phyloP scores from a whole-genome alignment of 768 basidiomycete species.

The Gymnopilus junonius region DNA sequence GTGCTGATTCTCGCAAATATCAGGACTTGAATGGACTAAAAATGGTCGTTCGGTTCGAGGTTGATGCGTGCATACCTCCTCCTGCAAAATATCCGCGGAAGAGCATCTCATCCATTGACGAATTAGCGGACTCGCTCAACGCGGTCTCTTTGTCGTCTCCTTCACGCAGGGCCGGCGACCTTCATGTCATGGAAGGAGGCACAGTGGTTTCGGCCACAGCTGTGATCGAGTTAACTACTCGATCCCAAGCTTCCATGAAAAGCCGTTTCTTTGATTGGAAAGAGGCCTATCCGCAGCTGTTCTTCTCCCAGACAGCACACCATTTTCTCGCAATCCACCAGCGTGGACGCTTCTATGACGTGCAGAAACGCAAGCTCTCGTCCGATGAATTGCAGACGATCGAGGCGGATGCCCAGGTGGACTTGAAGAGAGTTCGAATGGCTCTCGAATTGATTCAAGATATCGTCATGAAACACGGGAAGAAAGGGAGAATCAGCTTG shows the following conservation, averaged over 20 bases:
- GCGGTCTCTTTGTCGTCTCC: conserved; percentile 31
- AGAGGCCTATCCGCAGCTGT: conserved; percentile 68
- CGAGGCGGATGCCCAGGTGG: conserved; percentile 36
- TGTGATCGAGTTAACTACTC: conserved; percentile 52
- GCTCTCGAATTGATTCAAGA: conserved; percentile 49
- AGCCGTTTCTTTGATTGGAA: conserved; percentile 50
- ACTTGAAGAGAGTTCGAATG: conserved; percentile 42
- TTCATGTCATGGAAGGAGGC: conserved; percentile 36
- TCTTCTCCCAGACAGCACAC: conserved; percentile 68
- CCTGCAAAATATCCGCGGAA: conserved; percentile 27
- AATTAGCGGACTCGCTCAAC: conserved; percentile 38
- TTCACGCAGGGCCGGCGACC: conserved; percentile 18
- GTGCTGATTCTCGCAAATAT: neutral
- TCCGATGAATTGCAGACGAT: conserved; percentile 39
- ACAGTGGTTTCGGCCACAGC: conserved; percentile 43
- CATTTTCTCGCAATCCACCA: conserved; percentile 64
- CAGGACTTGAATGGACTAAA: conserved; percentile 64
- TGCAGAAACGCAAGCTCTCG: conserved; percentile 51
- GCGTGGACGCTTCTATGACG: conserved; percentile 52
- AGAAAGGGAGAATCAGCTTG: conserved; percentile 55
- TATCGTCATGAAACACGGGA: conserved; percentile 54
- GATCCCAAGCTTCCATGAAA: conserved; percentile 33
- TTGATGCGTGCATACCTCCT: conserved; percentile 50
- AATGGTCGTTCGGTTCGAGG: conserved; percentile 61
- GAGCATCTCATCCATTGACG: conserved; percentile 36